Base-by-base conservation (phyloP, 768 basidiomycete genomes). In the Termitomyces sp. region DNA sequence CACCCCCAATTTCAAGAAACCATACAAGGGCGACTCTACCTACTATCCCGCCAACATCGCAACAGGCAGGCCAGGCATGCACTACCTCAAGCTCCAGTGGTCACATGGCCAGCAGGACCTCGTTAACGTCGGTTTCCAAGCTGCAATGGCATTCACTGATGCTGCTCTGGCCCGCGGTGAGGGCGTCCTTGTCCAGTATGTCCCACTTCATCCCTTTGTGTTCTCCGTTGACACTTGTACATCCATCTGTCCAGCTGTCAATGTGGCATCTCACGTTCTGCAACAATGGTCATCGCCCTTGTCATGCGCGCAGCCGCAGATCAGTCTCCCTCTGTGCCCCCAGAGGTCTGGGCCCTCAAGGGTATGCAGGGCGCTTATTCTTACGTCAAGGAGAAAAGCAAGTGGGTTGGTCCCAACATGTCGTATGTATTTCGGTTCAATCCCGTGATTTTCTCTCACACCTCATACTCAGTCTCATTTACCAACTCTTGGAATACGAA, bases 91-190 rank as follows among this genome's bases (percentile, higher is more conserved):
- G 68, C 81, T 95, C 25, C 80, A 81, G 49, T 96, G 94, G 94
- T 94, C 91, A 22, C 94, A 96, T 66, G 94, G 94, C n/a, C 91
- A 95, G 71, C 80, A 88, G 53, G 88, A 96, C 67, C 82, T 96
- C 36, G 91, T 93, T 60, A 70, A 83, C 2, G 72, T 82, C 38
- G 92, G 91, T 45, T 93, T 94, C 70, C 82, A 83, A 48, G 79
- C 76, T 7, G 94, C 88, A 5, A 91, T 94, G 83, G 69, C 79
- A 18, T 95, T 94, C 58, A 80, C 88, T 54, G 93, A 94, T 67
- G 80, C 82, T 32, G 86, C 89, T 44, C 69, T 92, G 51, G 76
- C 79, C 51, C 85, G 88, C 60, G 84, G 84, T 51, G 89, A 91
- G 57, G 88, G 89, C 58, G 82, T 94, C 53, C 78, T 94, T 57